Percentiles rank a stretch among this genome's conserved stretches.
Evolutionary conservation across 371 early-diverging fungal genomes (phyloP).

Genomic region (Rhizopus arrhizus): DNA sequence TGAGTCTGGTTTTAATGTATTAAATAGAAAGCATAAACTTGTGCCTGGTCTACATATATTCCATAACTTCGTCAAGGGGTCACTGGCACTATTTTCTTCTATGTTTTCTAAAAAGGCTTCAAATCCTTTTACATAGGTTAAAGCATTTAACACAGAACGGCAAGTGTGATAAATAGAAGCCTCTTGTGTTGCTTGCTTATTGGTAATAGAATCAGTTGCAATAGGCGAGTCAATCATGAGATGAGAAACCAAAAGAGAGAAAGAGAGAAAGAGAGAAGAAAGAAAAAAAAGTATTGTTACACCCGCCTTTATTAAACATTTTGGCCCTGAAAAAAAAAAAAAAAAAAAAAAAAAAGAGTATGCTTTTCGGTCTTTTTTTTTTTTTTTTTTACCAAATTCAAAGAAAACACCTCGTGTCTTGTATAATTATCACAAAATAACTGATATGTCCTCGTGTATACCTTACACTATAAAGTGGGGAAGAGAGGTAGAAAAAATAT

Average conservation of each 20-base stretch:
- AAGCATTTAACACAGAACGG: conserved; percentile 57
- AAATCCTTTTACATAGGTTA: conserved; percentile 63
- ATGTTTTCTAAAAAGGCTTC: conserved; percentile 45
- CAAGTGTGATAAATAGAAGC: conserved; percentile 71
- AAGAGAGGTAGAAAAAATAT: no score
- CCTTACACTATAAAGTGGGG: no score
- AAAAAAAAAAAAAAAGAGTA: no score
- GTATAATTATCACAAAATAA: no score
- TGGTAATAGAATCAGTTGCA: conserved; percentile 37
- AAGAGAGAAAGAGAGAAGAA: conserved; percentile 6
- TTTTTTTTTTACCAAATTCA: background rate
- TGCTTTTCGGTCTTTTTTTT: background rate
- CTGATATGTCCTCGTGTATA: no score
- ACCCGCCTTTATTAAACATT: conserved; percentile 24
- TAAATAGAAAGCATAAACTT: conserved; percentile 82
- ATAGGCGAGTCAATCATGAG: conserved; percentile 36
- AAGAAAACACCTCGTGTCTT: conserved; percentile 8
- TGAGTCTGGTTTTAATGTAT: conserved; percentile 66
- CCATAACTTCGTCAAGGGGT: conserved; percentile 89
- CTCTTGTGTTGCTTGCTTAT: conserved; percentile 38
- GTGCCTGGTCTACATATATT: conserved; percentile 85
- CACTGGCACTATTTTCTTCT: conserved; percentile 28
- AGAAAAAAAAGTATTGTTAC: conserved; percentile 16
- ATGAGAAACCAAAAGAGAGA: conserved; percentile 4
- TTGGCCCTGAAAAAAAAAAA: conserved; percentile 12